phyloP scores from a whole-genome alignment of 495 filamentous ascomycete species.

The Talaromyces thailandensis region DNA sequence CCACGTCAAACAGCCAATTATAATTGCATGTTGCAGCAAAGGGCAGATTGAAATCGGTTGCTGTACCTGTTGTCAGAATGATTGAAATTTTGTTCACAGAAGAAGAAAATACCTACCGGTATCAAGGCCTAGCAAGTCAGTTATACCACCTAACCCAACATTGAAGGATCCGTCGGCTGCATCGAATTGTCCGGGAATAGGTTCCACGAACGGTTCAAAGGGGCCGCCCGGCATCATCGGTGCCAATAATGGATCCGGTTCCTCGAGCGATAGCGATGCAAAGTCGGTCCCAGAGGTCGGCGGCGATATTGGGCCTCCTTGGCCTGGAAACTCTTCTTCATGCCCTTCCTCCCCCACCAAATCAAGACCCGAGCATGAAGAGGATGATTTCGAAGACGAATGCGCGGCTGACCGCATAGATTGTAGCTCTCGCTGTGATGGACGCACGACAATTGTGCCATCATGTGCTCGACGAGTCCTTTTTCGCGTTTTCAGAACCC shows the following conservation, averaged over 20 bases:
- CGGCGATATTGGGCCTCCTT: constrained; percentile 21
- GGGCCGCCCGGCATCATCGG: constrained; percentile 25
- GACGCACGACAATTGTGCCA: constrained; percentile 43
- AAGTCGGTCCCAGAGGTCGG: constrained; percentile 21
- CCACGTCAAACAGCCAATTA: constrained; percentile 46
- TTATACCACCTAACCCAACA: constrained; percentile 6
- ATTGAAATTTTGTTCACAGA: neutral
- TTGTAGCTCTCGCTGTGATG: constrained; percentile 16
- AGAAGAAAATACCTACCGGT: constrained; percentile 16
- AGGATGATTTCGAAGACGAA: neutral
- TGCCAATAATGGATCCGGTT: constrained; percentile 22
- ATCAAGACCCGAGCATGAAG: neutral
- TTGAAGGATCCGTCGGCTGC: constrained; percentile 27
- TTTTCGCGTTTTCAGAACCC: constrained; percentile 51
- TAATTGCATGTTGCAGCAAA: constrained; percentile 48
- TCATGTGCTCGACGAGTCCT: constrained; percentile 47
- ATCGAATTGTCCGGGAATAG: constrained; percentile 27
- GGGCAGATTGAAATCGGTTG: constrained; percentile 45
- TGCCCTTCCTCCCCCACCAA: neutral
- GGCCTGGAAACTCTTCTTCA: constrained; percentile 11
- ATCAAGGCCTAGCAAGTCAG: constrained; percentile 21
- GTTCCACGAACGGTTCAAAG: constrained; percentile 28
- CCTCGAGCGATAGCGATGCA: constrained; percentile 18
- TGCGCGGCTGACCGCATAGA: constrained; percentile 4
- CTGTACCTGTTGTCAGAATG: constrained; percentile 16